Evolutionary conservation across 2,329 filamentous ascomycete species (phyloP), one percentile per base, ranked within the genome.

Genomic region (Fusarium setosum): DNA sequence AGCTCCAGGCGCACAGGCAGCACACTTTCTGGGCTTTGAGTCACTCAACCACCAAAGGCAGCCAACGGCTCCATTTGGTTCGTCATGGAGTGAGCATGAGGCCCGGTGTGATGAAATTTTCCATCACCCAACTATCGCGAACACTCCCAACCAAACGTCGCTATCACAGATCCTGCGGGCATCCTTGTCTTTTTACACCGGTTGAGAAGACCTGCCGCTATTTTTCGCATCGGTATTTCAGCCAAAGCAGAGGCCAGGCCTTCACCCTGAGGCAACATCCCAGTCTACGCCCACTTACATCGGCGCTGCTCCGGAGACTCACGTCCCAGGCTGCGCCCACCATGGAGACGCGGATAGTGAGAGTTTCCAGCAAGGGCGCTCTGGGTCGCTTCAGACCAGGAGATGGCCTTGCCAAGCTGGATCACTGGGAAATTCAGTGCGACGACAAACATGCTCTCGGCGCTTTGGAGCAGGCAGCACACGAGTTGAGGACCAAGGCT

Each of bases 391-490:
- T 82, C 59, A 68, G 58, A 21, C 57, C 69, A 11, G 62, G 63
- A 4, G 35, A 68, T 15, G 77, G 73, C 8, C 64, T 76, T 13
- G 65, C 70, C 38, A 73, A 71, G 47, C 68, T 85, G 47, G 77
- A 81, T 45, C 76, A 73, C 56, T 86, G 84, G 84, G 73, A 79
- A 29, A 68, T 84, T 24, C 63, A 70, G 15, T 59, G 68, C 1
- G 71, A 75, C 7, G 68, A 76, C 7, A 64, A 70, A 20, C 71
- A 73, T 7, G 74, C 76, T 7, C 59, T 82, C 35, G 71, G 68
- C 2, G 75, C 78, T 23, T 83, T 97, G 34, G 79, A 82, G 58
- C 81, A 88, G 55, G 93, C 93, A 1, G 93, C 92, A 3, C 75
- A 83, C 12, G 84, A 89, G 65, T 82, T 97, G 32, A 86, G 83